phyloP scores from a whole-genome alignment of 805 yeast genomes.

The Lipomyces orientalis region DNA sequence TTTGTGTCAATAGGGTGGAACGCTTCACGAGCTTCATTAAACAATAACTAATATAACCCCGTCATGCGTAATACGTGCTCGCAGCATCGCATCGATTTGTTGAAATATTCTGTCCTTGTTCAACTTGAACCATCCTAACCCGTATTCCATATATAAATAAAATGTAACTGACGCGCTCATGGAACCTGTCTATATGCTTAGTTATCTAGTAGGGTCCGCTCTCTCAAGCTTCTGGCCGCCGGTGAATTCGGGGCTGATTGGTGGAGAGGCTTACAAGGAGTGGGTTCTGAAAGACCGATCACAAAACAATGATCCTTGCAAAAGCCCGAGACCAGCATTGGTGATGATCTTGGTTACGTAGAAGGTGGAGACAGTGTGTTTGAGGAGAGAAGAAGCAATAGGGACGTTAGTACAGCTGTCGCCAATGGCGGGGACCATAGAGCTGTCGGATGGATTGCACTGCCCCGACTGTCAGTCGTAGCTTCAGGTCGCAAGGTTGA shows the following conservation, averaged over 20 bases:
- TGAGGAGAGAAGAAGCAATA: not conserved
- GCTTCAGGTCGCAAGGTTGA: not conserved
- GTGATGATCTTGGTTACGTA: not conserved
- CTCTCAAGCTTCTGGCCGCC: not conserved
- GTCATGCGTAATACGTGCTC: not conserved
- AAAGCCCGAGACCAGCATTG: not conserved
- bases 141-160: not conserved
- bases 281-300: not conserved
- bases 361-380: conserved; percentile 1
- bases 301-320: not conserved
- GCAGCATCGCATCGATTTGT: not conserved
- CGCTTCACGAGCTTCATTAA: not conserved
- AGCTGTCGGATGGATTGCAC: not conserved
- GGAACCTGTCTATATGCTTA: not conserved
- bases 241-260: not conserved
- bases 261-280: conserved; percentile 3
- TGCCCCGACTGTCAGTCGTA: not conserved
- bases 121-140: not conserved
- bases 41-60: not conserved
- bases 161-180: not conserved
- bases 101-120: not conserved
- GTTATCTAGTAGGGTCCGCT: not conserved
- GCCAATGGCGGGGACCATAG: not conserved
- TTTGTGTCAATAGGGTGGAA: not conserved
- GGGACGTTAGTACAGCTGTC: not conserved